Base-by-base conservation (phyloP, 306 rosid genomes). In the Vigna mungo region DNA sequence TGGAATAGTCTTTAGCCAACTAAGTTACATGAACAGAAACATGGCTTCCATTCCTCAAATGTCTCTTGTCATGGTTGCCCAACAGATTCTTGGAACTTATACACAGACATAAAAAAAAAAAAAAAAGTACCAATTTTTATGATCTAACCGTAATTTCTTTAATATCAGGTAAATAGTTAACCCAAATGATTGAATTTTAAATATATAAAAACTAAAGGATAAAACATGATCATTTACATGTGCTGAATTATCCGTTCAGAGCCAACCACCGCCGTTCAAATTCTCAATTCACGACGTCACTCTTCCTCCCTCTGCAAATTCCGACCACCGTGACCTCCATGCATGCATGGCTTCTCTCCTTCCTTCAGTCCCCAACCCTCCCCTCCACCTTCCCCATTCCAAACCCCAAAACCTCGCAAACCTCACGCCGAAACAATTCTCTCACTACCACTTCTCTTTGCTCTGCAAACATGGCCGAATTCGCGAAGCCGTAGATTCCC, bases 401-500 rank as follows among this genome's bases (percentile, higher is more conserved):
- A 86, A 81, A 49, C 70, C 81, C 32, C 83, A 18, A 84, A 81
- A 34, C 67, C 78, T 83, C 32, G 79, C n/a, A 84, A 81, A 25
- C 61, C 17, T 48, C 69, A 36, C 82, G 2, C 74, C 83, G 4
- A 78, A 80, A 56, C 87, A 78, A 2, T 53, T 78, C 63, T 2
- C 84, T 16, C 79, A 65, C 74, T 55, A 9, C 37, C 71, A 51
- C 15, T 58, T 89, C 56, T 87, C 93, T 30, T 65, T 82, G 8
- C 89, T 90, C 16, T 90, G 90, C 86, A 91, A 88, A 85, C 74
- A 87, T 63, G 85, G 89, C 46, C 65, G 77, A 80, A 59, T 87
- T 74, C 84, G 18, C 61, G 80, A 77, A 71, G 92, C 98, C 13
- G 53, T 90, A 9, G 46, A 74, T 49, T 73, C 89, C 14, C 78